Percentiles rank a stretch among this genome's conserved stretches.
Conservation (phyloP, 2,329 filamentous ascomycete genomes). For the Diplodia mutila region DNA sequence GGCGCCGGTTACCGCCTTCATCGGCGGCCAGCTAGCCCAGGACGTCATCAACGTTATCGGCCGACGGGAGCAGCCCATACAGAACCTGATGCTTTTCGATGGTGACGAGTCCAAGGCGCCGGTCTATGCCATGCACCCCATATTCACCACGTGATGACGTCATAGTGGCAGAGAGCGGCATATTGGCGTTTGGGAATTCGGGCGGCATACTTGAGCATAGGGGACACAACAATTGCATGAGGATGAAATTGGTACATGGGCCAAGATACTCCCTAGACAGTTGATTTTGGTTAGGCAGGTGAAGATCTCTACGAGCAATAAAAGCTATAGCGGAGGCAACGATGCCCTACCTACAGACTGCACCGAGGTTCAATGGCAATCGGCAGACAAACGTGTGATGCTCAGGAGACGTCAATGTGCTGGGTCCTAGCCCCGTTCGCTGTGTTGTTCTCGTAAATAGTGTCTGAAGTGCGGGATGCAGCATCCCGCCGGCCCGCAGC, state of each 20-base stretch:
- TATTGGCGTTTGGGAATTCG: constrained; percentile 3
- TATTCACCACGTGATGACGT: constrained; percentile 42
- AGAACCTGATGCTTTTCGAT: constrained; percentile 93
- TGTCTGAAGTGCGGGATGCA: neutral
- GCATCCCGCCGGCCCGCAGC: neutral
- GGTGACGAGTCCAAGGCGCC: constrained; percentile 77
- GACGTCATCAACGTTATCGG: constrained; percentile 97
- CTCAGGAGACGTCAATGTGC: neutral
- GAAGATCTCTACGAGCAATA: neutral
- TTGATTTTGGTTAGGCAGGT: neutral
- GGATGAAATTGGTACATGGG: neutral
- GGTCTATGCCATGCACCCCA: constrained; percentile 80
- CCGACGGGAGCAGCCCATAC: constrained; percentile 88
- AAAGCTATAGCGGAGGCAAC: neutral
- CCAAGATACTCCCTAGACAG: constrained; percentile 10
- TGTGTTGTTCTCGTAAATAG: neutral
- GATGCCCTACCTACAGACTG: neutral
- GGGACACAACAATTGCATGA: neutral
- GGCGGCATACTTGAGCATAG: neutral
- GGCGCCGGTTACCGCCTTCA: constrained; percentile 81
- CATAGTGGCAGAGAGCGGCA: neutral
- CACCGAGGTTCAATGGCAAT: neutral
- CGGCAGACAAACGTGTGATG: neutral
- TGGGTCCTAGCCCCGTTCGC: neutral
- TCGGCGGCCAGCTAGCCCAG: constrained; percentile 89